Evolutionary conservation across 1,284 basidiomycete genomes (phyloP).

Genomic region (Tranzscheliella williamsii): DNA sequence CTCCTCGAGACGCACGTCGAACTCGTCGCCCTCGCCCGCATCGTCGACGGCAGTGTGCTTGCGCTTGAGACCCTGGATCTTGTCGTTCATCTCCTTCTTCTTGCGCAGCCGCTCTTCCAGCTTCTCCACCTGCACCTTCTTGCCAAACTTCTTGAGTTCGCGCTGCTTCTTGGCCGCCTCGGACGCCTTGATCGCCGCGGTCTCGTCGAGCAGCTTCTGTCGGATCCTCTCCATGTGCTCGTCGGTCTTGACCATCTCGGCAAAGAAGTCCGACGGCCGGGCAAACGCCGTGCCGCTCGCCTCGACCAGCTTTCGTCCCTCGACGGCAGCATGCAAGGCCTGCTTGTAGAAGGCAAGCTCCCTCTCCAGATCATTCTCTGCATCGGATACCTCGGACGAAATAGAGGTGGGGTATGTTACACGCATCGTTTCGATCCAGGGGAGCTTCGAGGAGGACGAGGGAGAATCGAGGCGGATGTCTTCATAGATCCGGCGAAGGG

Average conservation of each 20-base stretch:
- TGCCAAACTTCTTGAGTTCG: slow-evolving; percentile 96
- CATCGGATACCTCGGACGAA: slow-evolving; percentile 67
- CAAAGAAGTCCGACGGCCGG: slow-evolving; percentile 93
- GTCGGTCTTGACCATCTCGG: slow-evolving; percentile 98
- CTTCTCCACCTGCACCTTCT: slow-evolving; percentile 89
- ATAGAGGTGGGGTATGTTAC: slow-evolving; percentile 40
- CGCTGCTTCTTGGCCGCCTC: slow-evolving; percentile 90
- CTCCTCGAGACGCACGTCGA: slow-evolving; percentile 74
- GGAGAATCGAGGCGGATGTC: slow-evolving; percentile 47
- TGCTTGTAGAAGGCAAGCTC: slow-evolving; percentile 98
- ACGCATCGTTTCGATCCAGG: slow-evolving; percentile 59
- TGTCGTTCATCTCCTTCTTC: slow-evolving; percentile 77
- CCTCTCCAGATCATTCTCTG: slow-evolving; percentile 82
- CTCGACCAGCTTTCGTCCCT: slow-evolving; percentile 76
- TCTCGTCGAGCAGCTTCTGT: slow-evolving; percentile 84
- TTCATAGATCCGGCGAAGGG: slow-evolving; percentile 46
- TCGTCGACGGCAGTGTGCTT: slow-evolving; percentile 63
- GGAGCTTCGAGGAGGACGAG: slow-evolving; percentile 31
- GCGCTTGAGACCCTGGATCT: slow-evolving; percentile 66
- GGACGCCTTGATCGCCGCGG: slow-evolving; percentile 82
- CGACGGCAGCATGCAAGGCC: slow-evolving; percentile 78
- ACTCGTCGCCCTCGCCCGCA: slow-evolving; percentile 67
- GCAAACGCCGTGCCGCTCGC: slow-evolving; percentile 79
- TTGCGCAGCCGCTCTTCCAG: slow-evolving; percentile 73
- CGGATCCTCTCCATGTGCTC: slow-evolving; percentile 97